phyloP scores from a whole-genome alignment of 2,329 filamentous ascomycete genomes.

The Pezicula rhizophila region DNA sequence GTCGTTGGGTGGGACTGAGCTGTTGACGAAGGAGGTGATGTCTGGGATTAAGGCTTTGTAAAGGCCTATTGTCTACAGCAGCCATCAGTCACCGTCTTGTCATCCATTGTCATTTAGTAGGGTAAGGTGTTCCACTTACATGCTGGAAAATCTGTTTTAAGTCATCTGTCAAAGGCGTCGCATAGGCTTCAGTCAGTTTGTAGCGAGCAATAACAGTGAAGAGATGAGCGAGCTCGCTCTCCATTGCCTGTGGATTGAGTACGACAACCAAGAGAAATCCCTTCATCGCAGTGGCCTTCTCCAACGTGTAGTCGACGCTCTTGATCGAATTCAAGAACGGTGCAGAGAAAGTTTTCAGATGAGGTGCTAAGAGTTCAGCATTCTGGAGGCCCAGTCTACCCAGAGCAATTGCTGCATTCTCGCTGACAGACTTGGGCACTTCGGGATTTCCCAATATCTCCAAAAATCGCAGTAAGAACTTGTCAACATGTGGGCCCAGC shows the following conservation, averaged over 20 bases:
- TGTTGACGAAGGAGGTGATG: conserved; percentile 42
- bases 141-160: conserved; percentile 25
- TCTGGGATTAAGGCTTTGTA: conserved; percentile 50
- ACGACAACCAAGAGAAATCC: conserved; percentile 83
- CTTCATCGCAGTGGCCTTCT: conserved; percentile 89
- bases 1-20: conserved; percentile 16
- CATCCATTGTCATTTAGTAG: background rate
- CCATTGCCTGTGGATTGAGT: conserved; percentile 86
- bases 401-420: conserved; percentile 91
- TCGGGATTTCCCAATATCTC: conserved; percentile 80
- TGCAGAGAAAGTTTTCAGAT: conserved; percentile 72
- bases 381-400: conserved; percentile 81
- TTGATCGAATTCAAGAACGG: conserved; percentile 78
- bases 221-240: conserved; percentile 74
- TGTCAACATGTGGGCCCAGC: conserved; percentile 71
- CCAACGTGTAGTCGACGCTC: conserved; percentile 80
- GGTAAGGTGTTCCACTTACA: conserved; percentile 14
- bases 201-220: conserved; percentile 80
- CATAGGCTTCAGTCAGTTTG: conserved; percentile 51
- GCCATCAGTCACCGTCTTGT: conserved; percentile 13
- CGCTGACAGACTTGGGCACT: conserved; percentile 79
- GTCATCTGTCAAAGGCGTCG: conserved; percentile 22
- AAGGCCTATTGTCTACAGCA: conserved; percentile 38
- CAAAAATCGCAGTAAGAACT: conserved; percentile 70
- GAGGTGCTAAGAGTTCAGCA: conserved; percentile 68